Evolutionary conservation across 2,329 filamentous ascomycete species (phyloP).

Genomic region (Scorias spongiosa): DNA sequence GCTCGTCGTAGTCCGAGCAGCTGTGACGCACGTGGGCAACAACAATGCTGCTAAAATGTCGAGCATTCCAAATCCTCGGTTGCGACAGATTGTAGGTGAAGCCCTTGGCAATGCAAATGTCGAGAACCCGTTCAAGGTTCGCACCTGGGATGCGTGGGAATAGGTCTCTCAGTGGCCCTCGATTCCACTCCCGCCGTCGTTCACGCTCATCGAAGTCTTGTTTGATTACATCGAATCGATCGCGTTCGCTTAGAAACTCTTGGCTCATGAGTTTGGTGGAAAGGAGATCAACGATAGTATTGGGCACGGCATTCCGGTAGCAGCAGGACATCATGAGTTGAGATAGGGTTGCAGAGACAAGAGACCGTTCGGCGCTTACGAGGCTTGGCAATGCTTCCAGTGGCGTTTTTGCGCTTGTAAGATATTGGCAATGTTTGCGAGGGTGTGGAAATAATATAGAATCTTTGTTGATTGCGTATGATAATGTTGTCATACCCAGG

Average conservation of each 20-base stretch:
- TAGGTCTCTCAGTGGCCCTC: constrained; percentile 12
- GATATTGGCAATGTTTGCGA: no score
- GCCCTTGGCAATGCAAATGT: constrained; percentile 16
- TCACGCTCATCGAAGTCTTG: neutral
- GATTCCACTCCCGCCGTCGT: constrained; percentile 16
- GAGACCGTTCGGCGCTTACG: neutral
- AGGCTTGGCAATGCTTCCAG: neutral
- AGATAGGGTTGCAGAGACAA: neutral
- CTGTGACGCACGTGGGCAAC: constrained; percentile 47
- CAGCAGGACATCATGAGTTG: neutral
- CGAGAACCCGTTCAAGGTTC: constrained; percentile 12
- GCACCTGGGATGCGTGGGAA: constrained; percentile 15
- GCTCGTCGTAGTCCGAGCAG: constrained; percentile 45
- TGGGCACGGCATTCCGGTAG: neutral
- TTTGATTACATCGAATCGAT: neutral
- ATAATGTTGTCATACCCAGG: no score
- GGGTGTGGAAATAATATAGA: no score
- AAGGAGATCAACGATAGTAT: neutral
- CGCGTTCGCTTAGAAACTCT: neutral
- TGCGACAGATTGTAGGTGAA: constrained; percentile 16
- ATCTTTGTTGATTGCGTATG: no score
- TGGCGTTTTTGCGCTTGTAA: no score
- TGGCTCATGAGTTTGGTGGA: neutral
- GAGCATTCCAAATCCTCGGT: constrained; percentile 13
- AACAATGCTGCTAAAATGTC: constrained; percentile 24